Conservation (phyloP, 2,329 filamentous ascomycete species). For the Hypoxylon sp. region DNA sequence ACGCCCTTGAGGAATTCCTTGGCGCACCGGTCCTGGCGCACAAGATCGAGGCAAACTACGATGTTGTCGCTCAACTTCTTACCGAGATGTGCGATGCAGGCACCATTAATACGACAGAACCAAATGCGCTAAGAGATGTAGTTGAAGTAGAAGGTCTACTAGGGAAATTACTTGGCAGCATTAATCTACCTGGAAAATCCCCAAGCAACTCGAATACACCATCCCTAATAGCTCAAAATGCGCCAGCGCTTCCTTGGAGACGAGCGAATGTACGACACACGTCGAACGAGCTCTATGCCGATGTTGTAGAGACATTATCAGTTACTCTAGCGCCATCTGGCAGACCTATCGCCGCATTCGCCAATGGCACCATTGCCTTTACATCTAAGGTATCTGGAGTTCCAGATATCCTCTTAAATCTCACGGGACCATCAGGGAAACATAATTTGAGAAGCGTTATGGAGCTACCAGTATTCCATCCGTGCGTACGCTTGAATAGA, state of each 20-base stretch:
- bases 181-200: constrained; percentile 79
- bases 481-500: constrained; percentile 89
- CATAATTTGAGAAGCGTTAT: constrained; percentile 81
- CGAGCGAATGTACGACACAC: constrained; percentile 94
- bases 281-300: constrained; percentile 96
- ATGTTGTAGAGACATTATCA: constrained; percentile 89
- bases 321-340: constrained; percentile 94
- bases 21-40: constrained; percentile 86
- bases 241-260: constrained; percentile 83
- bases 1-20: constrained; percentile 94
- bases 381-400: constrained; percentile 95
- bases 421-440: constrained; percentile 86
- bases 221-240: constrained; percentile 62
- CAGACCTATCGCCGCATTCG: constrained; percentile 85
- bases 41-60: constrained; percentile 91
- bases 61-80: constrained; percentile 92
- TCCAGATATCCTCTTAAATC: constrained; percentile 86
- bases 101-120: constrained; percentile 89
- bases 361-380: constrained; percentile 93
- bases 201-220: constrained; percentile 59
- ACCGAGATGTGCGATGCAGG: constrained; percentile 98
- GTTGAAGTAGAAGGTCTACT: constrained; percentile 94
- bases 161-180: constrained; percentile 88
- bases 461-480: constrained; percentile 94
- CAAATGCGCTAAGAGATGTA: constrained; percentile 90